Evolutionary conservation across 192 early-diverging fungal species (phyloP), one percentile per base, ranked within the genome.

Genomic region (Backusella tarrabulga): DNA sequence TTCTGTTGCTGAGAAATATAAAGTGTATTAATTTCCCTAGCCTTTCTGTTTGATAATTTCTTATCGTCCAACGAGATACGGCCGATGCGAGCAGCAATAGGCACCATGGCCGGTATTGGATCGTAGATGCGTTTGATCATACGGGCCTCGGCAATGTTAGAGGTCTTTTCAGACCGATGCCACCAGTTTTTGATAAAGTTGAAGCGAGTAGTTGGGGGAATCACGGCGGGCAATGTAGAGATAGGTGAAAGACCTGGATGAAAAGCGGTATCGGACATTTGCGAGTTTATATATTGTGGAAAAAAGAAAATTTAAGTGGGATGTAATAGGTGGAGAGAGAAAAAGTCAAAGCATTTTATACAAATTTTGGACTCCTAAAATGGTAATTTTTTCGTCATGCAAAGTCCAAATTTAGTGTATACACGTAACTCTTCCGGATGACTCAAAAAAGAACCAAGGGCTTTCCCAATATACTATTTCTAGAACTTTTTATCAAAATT

Each of bases 131-230:
- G 85, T 26, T 84, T 80, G 6, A 93, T 82, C 1, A 94, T 77
- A 68, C 87, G 82, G 12, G 84, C 85, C 76, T 94, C 91, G 1
- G 92, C 87, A 12, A 79, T 78, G 74, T 84, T 83, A 6, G 84
- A 80, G 8, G 83, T 83, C 60, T 75, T 75, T 29, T 83, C 85
- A 4, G 81, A 81, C 32, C 83, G 77, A 3, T 82, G 70, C 78
- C 75, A 85, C 85, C 85, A 87, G 32, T 70, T 80, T 11, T 71
- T 70, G 19, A 84, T 23, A 70, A 84, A 80, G 54, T 84, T 84
- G 1, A 84, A 35, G 32, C 70, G 76, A 11, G 83, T 71, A 7
- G 83, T 84, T 4, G 83, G 83, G 3, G 83, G 83, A 40, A 84
- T 78, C 68, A 76, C 83, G 42, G 79, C 68, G 12, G 79, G 79